A percentile compares a stretch with the other conserved stretches of the same genome.
Evolutionary conservation across 352 stramenopile species (phyloP).

Genomic region (Globisporangium nagaii): DNA sequence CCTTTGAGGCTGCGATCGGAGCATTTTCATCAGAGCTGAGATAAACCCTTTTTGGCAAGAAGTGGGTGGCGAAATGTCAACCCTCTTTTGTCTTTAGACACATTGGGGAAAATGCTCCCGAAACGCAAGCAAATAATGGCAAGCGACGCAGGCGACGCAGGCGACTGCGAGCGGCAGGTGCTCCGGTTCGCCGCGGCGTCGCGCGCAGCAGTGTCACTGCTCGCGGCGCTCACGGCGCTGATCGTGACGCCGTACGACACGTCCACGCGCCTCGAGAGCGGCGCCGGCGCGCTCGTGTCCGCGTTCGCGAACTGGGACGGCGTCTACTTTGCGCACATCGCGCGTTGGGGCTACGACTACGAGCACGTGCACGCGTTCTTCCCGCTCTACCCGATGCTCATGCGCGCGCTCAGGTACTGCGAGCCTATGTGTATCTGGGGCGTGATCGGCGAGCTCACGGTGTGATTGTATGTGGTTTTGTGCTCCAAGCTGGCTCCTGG

Average conservation of each 20-base stretch:
- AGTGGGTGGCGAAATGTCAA: too few species aligned
- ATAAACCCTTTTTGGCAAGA: too few species aligned
- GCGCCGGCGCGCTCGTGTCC: conserved; percentile 20
- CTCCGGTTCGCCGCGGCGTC: conserved; percentile 41
- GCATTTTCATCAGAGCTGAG: too few species aligned
- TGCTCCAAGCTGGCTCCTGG: conserved; percentile 10
- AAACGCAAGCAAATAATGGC: too few species aligned
- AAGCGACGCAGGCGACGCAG: too few species aligned
- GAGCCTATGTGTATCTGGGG: too few species aligned
- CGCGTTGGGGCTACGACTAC: conserved; percentile 69
- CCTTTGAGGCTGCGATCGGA: too few species aligned
- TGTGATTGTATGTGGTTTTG: neutral
- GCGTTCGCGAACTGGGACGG: conserved; percentile 80
- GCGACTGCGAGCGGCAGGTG: conserved; percentile 28
- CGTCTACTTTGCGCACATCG: conserved; percentile 79
- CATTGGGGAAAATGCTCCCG: too few species aligned
- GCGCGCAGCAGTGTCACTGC: conserved; percentile 36
- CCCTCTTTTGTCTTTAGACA: too few species aligned
- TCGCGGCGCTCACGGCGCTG: conserved; percentile 34
- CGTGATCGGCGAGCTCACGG: too few species aligned
- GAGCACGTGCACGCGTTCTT: conserved; percentile 87
- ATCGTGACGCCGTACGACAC: conserved; percentile 69
- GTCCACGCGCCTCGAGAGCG: conserved; percentile 33
- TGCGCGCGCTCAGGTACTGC: conserved; percentile 21
- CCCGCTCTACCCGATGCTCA: conserved; percentile 64